Percentiles rank a stretch among this genome's conserved stretches.
phyloP scores from a whole-genome alignment of 2,329 filamentous ascomycete species.

The Xylariomycetidae sp. region DNA sequence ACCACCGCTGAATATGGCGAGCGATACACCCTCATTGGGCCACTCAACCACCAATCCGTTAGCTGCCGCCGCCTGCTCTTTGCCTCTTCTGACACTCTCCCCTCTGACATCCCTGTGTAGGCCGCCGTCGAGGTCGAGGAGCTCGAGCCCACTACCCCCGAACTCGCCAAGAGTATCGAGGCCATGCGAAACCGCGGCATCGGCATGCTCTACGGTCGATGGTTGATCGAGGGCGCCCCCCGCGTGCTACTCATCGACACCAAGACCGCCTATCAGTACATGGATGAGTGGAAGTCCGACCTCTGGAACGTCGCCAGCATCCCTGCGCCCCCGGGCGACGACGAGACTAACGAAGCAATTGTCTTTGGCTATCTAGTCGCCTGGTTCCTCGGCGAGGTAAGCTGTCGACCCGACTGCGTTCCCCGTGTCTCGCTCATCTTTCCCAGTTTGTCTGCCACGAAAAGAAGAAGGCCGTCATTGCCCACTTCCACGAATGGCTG shows the following conservation, averaged over 20 bases:
- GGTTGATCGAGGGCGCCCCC: conserved; percentile 95
- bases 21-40: conserved; percentile 89
- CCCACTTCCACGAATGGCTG: conserved; percentile 98
- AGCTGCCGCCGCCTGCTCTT: conserved; percentile 24
- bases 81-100: not conserved
- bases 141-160: conserved; percentile 74
- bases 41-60: conserved; percentile 86
- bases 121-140: conserved; percentile 97
- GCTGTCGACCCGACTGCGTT: conserved; percentile 22
- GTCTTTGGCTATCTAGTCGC: conserved; percentile 96
- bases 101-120: conserved; percentile 38
- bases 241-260: conserved; percentile 93
- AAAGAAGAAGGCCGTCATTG: conserved; percentile 85
- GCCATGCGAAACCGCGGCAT: conserved; percentile 92
- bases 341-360: conserved; percentile 95
- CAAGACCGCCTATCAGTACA: conserved; percentile 80
- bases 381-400: conserved; percentile 96
- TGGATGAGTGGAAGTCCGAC: conserved; percentile 96
- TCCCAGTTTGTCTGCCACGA: conserved; percentile 85
- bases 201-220: conserved; percentile 85
- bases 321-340: conserved; percentile 83
- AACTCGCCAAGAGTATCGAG: conserved; percentile 75
- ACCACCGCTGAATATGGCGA: conserved; percentile 98
- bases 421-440: too few species aligned
- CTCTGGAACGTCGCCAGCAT: conserved; percentile 91